A percentile compares a stretch with the other conserved stretches of the same genome.
Evolutionary conservation across 768 basidiomycete genomes (phyloP).

Genomic region (Tricholoma matsutake): DNA sequence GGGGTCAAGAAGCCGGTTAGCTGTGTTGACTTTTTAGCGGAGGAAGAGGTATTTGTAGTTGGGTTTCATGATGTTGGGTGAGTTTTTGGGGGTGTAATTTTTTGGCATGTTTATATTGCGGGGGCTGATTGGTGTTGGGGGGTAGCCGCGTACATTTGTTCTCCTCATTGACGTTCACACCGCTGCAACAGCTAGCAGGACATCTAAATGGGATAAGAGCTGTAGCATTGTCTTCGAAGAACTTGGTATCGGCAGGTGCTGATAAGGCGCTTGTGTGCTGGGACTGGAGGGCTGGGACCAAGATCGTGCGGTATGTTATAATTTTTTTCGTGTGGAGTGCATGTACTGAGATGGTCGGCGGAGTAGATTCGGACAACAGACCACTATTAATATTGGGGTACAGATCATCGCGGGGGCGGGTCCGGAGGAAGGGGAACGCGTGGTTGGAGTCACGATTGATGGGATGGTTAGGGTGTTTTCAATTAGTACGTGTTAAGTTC

Average conservation of each 20-base stretch:
- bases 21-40: conserved; percentile 81
- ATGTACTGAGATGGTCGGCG: background rate
- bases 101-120: background rate
- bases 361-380: conserved; percentile 77
- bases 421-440: conserved; percentile 66
- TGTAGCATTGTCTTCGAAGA: conserved; percentile 80
- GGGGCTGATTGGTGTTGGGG: background rate
- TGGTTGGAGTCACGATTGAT: conserved; percentile 91
- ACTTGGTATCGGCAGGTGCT: conserved; percentile 83
- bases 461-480: conserved; percentile 89
- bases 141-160: conserved; percentile 82
- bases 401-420: conserved; percentile 67
- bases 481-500: conserved; percentile 57
- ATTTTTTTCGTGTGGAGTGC: background rate
- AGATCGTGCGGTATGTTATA: conserved; percentile 57
- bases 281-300: conserved; percentile 88
- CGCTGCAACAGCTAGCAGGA: conserved; percentile 79
- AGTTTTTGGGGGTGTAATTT: conserved; percentile 26
- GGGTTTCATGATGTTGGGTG: conserved; percentile 93
- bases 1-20: conserved; percentile 88
- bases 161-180: conserved; percentile 80
- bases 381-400: conserved; percentile 87
- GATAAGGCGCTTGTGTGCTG: conserved; percentile 79
- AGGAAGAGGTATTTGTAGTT: conserved; percentile 88
- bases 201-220: conserved; percentile 90